Evolutionary conservation across 768 basidiomycete species (phyloP), one percentile per base, ranked within the genome.

Genomic region (Tylopilus rubrobrunneus): DNA sequence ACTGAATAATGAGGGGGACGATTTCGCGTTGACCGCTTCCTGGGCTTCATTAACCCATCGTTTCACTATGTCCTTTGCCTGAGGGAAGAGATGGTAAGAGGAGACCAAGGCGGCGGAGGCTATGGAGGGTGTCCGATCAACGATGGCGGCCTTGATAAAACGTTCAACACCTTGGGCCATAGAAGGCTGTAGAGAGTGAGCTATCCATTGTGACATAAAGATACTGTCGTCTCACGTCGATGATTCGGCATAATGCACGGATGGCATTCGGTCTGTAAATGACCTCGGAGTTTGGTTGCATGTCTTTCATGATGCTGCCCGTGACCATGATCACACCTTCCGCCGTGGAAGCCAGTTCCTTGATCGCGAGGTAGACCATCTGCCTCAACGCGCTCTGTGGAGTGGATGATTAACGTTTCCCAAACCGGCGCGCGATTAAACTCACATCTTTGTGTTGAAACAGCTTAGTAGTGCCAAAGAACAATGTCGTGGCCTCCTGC

Each of bases 261-360:
- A 98, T 99, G 15, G 97, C 89, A 71, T 99, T 99, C 31, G 97
- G 92, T 51, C 97, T 82, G 73, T 99, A 99, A 56, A 99, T 93
- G 64, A 98, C 96, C 73, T 99, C 97, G 46, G 93, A 87, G 68
- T 97, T 98, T 51, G 95, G 89, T 66, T 99, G 97, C 93, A 98
- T 99, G 67, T 99, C 97, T 77, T 98, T 98, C 95, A 97, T 97
- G 71, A 99, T 98, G 65, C 93, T 97, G 70, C 87, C 91, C 10
- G 97, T 99, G 57, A 98, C 95, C 93, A 99, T 99, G 62, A 99
- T 97, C 28, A 98, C 93, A 77, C 98, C 96, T 71, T 99, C 94
- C 15, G 97, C 92, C n/a, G 89, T 87, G 34, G 83, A 85, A 28
- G 94, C 88, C 11, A 99, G 81, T 72, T 99, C 97, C 76, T 98